Percentiles rank a stretch among this genome's conserved stretches.
Evolutionary conservation across 371 early-diverging fungal genomes (phyloP).

Genomic region (Saksenaea oblongispora): DNA sequence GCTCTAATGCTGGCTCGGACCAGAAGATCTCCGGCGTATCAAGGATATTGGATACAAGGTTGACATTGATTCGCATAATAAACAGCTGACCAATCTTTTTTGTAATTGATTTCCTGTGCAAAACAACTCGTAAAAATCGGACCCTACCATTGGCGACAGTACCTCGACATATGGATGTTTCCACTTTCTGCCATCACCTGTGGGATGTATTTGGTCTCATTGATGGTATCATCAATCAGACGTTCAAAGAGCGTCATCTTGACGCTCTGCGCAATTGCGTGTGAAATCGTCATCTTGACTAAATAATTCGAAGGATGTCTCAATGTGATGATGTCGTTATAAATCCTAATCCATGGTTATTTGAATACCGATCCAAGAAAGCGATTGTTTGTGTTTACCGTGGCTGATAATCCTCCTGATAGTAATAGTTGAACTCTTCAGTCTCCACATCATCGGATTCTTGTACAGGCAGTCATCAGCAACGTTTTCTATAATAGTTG

Average conservation of each 20-base stretch:
- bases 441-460: slow-evolving; percentile 77
- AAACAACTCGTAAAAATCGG: neutral
- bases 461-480: slow-evolving; percentile 15
- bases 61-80: slow-evolving; percentile 88
- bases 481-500: neutral
- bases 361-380: neutral
- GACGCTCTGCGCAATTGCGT: slow-evolving; percentile 86
- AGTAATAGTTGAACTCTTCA: slow-evolving; percentile 92
- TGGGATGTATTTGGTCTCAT: slow-evolving; percentile 84
- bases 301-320: slow-evolving; percentile 54
- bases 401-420: slow-evolving; percentile 74
- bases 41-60: slow-evolving; percentile 80
- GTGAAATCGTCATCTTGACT: slow-evolving; percentile 77
- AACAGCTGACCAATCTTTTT: slow-evolving; percentile 75
- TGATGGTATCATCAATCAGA: slow-evolving; percentile 81
- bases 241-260: slow-evolving; percentile 85
- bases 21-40: slow-evolving; percentile 90
- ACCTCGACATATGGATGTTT: slow-evolving; percentile 74
- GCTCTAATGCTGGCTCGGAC: slow-evolving; percentile 82
- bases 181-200: slow-evolving; percentile 83
- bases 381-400: slow-evolving; percentile 44
- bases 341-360: slow-evolving; percentile 28
- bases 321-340: slow-evolving; percentile 61
- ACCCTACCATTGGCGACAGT: neutral
- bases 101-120: slow-evolving; percentile 59